Evolutionary conservation across 1,139 yeast species (phyloP), one percentile per base, ranked within the genome.

Genomic region (Magnusiomyces ingens): DNA sequence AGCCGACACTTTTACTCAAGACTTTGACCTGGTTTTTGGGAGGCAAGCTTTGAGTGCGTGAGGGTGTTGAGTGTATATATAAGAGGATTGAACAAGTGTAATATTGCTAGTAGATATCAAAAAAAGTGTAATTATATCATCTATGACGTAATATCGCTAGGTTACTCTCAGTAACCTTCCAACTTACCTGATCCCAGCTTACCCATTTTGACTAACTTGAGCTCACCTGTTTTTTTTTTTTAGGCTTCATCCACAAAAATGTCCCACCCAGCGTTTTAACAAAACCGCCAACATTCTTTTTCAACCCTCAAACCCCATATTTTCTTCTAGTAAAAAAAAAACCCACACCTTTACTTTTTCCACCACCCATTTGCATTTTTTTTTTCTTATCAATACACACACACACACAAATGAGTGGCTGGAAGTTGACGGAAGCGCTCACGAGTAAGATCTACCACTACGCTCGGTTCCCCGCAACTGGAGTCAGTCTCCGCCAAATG

Each of bases 401-500:
- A 26, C 8, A 26, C 8, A 26, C 8, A 26, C 32, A 26, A 35
- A 53, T 53, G 55, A 47, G 53, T 13, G 37, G 44, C 19, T 55
- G 57, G 57, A 50, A 44, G 36, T 52, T 55, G 15, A 47, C 55
- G 2, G 50, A 50, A 13, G 67, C 64, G 54, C 65, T 73, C 46
- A 66, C 68, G 40, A 64, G 66, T 42, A 67, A 69, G 58, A 70
- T 74, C 56, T 58, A 69, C 53, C 75, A 73, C 58, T 85, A 83
- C 73, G 93, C 96, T 3, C 75, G 78, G 55, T 78, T 82, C 61
- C 86, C 89, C 26, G 95, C 93, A 57, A 87, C 95, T 1, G 90
- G 95, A 1, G 88, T 89, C 4, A 84, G 91, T 2, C 72, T 89
- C 57, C 75, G 90, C 55, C 96, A 87, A 67, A 88, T 89, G 96